phyloP scores from a whole-genome alignment of 2,329 filamentous ascomycete genomes.

The Davidsoniella eucalypti region DNA sequence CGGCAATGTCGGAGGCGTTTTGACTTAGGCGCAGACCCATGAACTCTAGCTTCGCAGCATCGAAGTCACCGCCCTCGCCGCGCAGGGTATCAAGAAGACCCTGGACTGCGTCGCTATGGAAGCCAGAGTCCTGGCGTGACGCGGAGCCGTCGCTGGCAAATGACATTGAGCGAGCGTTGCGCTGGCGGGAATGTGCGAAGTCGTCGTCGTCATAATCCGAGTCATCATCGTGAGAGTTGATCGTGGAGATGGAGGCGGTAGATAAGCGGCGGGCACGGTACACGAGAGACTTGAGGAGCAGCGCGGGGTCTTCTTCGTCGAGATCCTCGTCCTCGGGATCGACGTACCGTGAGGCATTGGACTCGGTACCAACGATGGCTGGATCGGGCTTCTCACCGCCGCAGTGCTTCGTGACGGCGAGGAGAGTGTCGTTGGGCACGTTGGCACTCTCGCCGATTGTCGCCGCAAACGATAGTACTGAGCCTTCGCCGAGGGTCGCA shows the following conservation, averaged over 20 bases:
- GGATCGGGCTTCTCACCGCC: conserved; percentile 21
- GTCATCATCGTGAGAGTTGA: conserved; percentile 33
- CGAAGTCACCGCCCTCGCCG: conserved; percentile 61
- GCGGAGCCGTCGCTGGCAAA: conserved; percentile 59
- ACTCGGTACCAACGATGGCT: conserved; percentile 29
- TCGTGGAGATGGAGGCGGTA: conserved; percentile 37
- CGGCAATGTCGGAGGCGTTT: conserved; percentile 77
- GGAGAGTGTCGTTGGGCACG: conserved; percentile 21
- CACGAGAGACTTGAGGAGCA: conserved; percentile 40
- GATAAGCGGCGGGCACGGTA: conserved; percentile 36
- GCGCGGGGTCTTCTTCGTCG: conserved; percentile 32
- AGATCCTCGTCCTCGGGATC: conserved; percentile 32
- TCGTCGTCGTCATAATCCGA: conserved; percentile 46
- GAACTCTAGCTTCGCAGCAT: conserved; percentile 70
- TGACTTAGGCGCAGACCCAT: conserved; percentile 82
- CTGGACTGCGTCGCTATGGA: conserved; percentile 74
- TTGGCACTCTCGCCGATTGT: conserved; percentile 46
- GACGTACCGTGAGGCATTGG: conserved; percentile 33
- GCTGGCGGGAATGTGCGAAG: conserved; percentile 24
- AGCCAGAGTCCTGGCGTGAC: conserved; percentile 38
- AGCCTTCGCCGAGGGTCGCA: conserved; percentile 53
- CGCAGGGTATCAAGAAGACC: conserved; percentile 78
- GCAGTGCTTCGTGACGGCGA: conserved; percentile 18
- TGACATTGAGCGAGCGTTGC: conserved; percentile 51
- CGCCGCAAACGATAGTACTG: conserved; percentile 66